Base-by-base conservation (phyloP, 2,329 filamentous ascomycete species). In the Aspergillus pseudonomiae region DNA sequence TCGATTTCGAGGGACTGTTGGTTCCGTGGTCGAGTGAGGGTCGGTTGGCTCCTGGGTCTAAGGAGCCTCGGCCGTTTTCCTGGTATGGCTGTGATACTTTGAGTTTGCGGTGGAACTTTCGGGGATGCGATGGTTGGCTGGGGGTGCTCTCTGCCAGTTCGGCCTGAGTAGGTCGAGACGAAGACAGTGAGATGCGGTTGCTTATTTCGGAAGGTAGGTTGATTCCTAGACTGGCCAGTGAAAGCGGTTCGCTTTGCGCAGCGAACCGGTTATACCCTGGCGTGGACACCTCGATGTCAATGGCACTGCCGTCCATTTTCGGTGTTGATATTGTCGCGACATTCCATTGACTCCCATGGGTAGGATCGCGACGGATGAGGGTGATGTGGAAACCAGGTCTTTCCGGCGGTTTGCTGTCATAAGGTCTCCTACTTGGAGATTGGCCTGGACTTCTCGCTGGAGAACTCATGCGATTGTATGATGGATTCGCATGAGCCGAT, bases 311-410 rank as follows among this genome's bases (percentile, higher is more conserved):
- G 57, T 74, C 74, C 61, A 70, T 66, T 41, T 65, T 71, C 41
- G 73, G 71, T 50, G 76, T 79, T 48, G 83, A 84, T 56, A 93
- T 84, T 60, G 83, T 88, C 26, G 88, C 91, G 14, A 93, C 84
- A 71, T 93, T 93, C 90, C 90, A 93, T 75, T 93, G 91, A 60
- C 83, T 83, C 9, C 88, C 87, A 10, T 88, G 86, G 26, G 84
- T 82, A 1, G 89, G 89, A 73, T 93, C 89, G 67, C 91, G 86
- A n/a, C 91, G 88, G 70, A 93, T 92, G 16, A 94, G 76, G 0
- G 87, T 89, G 53, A 83, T 75, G 60, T 75, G 74, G 58, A 80
- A 80, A 2, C 75, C 70, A n/a, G 70, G 63, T 36, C 66, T 62
- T 16, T 64, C 68, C 12, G 61, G 45, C 53, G 64, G 48, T 26